Evolutionary conservation across 768 basidiomycete species (phyloP).

Genomic region (Lentinus brumalis): DNA sequence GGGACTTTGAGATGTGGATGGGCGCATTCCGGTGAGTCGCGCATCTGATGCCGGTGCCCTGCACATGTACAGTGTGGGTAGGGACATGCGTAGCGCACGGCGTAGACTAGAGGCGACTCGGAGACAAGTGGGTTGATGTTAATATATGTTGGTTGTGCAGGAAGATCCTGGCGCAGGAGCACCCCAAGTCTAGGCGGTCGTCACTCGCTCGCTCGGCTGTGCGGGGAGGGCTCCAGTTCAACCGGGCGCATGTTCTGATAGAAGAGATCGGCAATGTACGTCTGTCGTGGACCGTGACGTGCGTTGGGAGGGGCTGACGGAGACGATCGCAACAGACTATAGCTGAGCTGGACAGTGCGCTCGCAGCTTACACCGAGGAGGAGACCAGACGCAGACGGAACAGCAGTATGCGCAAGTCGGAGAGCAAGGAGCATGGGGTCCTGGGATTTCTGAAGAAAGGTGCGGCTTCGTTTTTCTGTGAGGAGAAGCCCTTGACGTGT

Average conservation of each 20-base stretch:
- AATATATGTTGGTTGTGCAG: conserved; percentile 35
- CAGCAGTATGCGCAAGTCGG: conserved; percentile 40
- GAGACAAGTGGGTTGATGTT: neutral
- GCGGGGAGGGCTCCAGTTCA: conserved; percentile 46
- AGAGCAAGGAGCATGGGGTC: conserved; percentile 38
- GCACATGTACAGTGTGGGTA: too few relatives aligned
- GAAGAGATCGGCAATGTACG: conserved; percentile 71
- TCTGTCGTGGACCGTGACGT: conserved; percentile 13
- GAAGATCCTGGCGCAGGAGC: conserved; percentile 59
- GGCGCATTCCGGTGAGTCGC: conserved; percentile 61
- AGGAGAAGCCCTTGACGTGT: neutral
- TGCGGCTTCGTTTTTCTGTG: conserved; percentile 12
- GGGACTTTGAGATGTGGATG: conserved; percentile 80
- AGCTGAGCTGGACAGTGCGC: conserved; percentile 55
- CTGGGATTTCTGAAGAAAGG: conserved; percentile 62
- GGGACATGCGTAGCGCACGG: too few relatives aligned
- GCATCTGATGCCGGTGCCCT: too few relatives aligned
- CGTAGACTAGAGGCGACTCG: too few relatives aligned
- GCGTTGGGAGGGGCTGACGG: neutral
- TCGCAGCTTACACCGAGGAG: conserved; percentile 46
- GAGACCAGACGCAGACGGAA: conserved; percentile 37
- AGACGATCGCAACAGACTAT: conserved; percentile 47
- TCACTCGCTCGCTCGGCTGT: conserved; percentile 37
- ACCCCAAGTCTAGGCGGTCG: conserved; percentile 39
- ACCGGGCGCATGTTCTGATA: conserved; percentile 51